These are phyloP conservation scores for Acacia concinna DNA, from an alignment of 331 rosid genomes.

Conservation along the genomic window DNA sequence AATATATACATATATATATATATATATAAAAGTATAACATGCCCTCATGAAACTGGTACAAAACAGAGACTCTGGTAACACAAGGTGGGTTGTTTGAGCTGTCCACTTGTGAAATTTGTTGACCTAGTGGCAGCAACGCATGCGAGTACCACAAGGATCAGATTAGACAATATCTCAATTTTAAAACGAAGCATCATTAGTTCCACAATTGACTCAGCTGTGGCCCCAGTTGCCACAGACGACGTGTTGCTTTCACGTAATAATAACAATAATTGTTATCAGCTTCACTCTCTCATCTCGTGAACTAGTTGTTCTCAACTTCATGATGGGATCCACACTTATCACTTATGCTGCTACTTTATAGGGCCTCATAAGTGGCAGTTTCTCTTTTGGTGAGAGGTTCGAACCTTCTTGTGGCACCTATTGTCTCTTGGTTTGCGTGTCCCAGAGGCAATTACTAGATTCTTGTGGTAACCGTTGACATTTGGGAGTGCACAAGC, in stretches of 20 bases:
- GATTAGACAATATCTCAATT: background rate
- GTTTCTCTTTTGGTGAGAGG: background rate
- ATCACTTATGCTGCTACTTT: no score
- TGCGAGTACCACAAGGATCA: background rate
- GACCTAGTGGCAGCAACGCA: background rate
- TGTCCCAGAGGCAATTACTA: background rate
- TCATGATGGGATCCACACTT: background rate
- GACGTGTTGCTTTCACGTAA: background rate
- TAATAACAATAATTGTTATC: background rate
- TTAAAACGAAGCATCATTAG: constrained; percentile 24
- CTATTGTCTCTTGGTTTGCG: background rate
- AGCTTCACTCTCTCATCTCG: background rate
- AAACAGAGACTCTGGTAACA: background rate
- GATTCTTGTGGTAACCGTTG: background rate
- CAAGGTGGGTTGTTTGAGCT: background rate
- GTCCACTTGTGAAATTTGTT: background rate
- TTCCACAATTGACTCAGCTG: constrained; percentile 7
- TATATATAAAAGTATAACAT: background rate
- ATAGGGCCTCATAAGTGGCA: background rate
- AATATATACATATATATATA: background rate
- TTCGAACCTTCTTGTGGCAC: background rate
- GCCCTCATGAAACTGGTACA: background rate
- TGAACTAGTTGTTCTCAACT: constrained; percentile 24
- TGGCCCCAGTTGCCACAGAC: background rate
- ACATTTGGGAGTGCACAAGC: background rate